phyloP scores from a whole-genome alignment of 495 filamentous ascomycete species.

The Penicillium tannophilum region DNA sequence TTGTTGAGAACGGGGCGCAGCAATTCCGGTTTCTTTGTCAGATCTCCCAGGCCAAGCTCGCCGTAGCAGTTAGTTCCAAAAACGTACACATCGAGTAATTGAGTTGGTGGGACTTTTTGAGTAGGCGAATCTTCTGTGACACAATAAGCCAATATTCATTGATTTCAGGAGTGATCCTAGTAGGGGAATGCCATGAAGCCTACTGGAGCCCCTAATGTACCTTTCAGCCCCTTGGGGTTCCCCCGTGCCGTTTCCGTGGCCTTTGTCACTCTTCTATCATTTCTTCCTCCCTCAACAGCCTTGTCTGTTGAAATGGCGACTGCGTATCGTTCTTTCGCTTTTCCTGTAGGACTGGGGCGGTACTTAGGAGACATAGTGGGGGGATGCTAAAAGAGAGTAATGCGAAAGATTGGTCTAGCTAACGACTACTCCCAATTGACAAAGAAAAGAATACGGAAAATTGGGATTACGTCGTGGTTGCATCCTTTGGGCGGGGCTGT shows the following conservation, averaged over 20 bases:
- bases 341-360: background rate
- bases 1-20: constrained; percentile 5
- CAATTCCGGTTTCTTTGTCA: constrained; percentile 11
- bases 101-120: background rate
- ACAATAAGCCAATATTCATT: background rate
- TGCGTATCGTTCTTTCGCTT: background rate
- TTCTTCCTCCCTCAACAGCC: background rate
- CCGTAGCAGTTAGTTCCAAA: constrained; percentile 11
- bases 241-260: background rate
- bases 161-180: background rate
- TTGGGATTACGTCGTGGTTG: background rate
- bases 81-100: constrained; percentile 6
- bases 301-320: background rate
- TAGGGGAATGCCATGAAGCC: background rate
- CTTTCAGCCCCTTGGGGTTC: background rate
- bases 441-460: background rate
- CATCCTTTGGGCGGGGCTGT: background rate
- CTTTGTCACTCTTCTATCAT: background rate
- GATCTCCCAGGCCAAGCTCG: constrained; percentile 6
- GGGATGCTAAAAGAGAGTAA: background rate
- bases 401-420: background rate
- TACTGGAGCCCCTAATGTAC: background rate
- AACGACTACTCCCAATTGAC: background rate
- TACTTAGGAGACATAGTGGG: background rate
- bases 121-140: background rate